Base-by-base conservation (phyloP, 2,329 filamentous ascomycete species). In the Curvularia spicifera region DNA sequence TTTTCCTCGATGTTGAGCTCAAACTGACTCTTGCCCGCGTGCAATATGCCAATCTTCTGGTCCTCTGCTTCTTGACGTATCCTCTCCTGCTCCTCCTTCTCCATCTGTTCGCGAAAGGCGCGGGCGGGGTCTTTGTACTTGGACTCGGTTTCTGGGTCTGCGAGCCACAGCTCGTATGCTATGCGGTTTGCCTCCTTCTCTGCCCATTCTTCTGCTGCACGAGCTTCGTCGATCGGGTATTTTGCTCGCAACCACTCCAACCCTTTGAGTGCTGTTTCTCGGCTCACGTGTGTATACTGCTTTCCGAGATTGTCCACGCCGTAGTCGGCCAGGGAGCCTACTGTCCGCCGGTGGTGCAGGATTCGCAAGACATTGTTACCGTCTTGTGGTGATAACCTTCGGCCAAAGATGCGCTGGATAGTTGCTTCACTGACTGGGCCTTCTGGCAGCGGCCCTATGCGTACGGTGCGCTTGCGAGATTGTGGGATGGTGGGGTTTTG, bases 171-270 rank as follows among this genome's bases (percentile, higher is more conserved):
- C 59, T 77, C 74, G 42, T 74, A 73, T 24, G 76, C 65, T n/a
- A 78, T 74, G 44, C 73, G 68, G 56, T 76, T 75, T 2, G 74
- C 75, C 55, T 78, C 76, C 42, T 65, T 70, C 61, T 76, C 73
- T 6, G 75, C 75, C 75, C 76, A 79, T 53, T 73, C 71, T 49
- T 76, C 71, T 9, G 77, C 77, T 13, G 76, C 76, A 1, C 71
- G 69, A 47, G 76, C 76, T 51, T 79, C 77, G 59, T 79, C 77
- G 29, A 78, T 67, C n/a, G 77, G 77, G 50, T 70, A 74, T 12
- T 57, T 55, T 5, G 73, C 60, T 13, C 77, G 73, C 46, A 79
- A 64, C 70, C 73, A 78, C 26, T 71, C 65, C 24, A 79, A 57
- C 5, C 68, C 77, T 29, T 71, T 72, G 18, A 72, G 52, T 1